Base-by-base conservation (phyloP, 2,329 filamentous ascomycete genomes). In the Phoma herbarum region DNA sequence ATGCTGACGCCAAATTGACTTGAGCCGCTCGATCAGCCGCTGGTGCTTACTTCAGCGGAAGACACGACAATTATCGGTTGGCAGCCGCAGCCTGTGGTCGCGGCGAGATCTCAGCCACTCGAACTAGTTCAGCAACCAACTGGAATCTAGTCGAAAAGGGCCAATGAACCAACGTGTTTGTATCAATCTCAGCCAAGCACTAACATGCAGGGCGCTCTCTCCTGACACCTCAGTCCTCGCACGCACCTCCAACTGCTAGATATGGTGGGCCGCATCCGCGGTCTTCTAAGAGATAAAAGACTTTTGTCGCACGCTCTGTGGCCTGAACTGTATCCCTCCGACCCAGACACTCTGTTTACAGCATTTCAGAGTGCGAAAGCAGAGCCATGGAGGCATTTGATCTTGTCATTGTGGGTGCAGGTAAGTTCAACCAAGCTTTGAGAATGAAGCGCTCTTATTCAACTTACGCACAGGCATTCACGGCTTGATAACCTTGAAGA, bases 401-500 rank as follows among this genome's bases (percentile, higher is more conserved):
- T 52, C 46, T 73, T 2, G 65, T 73, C n/a, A 66, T 75, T 18
- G 57, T 73, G 35, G 71, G 72, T 26, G 69, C 71, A 29, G 72
- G 72, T 70, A 62, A 55, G 63, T 14, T 5, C 18, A 25, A 12
- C 7, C 10, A 18, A 31, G 20, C 25, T 16, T 8, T 25, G 33
- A 7, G 14, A 31, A 23, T 20, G 4, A 9, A 20, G 4, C 9
- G 20, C 37, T 22, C 11, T 10, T 14, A 41, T 5, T 41, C 5
- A 23, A 41, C 2, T 11, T 2, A 20, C 20, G 20, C 52, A 10
- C 45, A 73, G 71, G 71, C 12, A 68, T 73, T 31, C 79, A 79
- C 60, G 83, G 83, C 7, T 73, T 85, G 23, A 77, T 77, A 41
- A 75, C 79, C 7, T 79, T 82, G 10, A 83, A 83, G 67, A 82